phyloP scores from a whole-genome alignment of 441 rosid genomes.

The Aleurites moluccanus region DNA sequence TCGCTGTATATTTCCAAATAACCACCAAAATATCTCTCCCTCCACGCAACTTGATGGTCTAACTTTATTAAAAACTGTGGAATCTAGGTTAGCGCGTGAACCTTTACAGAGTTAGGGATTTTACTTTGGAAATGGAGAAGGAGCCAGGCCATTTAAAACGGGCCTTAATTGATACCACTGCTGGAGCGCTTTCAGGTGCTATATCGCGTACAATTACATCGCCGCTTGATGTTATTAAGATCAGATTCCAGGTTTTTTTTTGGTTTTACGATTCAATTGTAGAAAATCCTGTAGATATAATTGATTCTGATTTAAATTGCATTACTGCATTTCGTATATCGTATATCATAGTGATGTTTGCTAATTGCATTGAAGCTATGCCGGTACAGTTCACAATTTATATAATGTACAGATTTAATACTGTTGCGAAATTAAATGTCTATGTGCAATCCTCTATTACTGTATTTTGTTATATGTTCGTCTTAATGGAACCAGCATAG shows the following conservation, averaged over 20 bases:
- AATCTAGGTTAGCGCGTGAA: background rate
- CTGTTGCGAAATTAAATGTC: background rate
- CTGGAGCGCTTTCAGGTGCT: slow-evolving; percentile 83
- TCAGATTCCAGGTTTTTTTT: slow-evolving; percentile 77
- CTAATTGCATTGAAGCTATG: background rate
- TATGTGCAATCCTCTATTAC: background rate
- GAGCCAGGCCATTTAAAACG: slow-evolving; percentile 75
- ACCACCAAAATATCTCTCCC: too few species aligned
- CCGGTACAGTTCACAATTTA: background rate
- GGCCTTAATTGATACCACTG: slow-evolving; percentile 59
- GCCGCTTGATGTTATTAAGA: slow-evolving; percentile 98
- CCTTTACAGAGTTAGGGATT: background rate
- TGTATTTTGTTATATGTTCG: too few species aligned
- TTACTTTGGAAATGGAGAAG: slow-evolving; percentile 45
- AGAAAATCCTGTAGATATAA: background rate
- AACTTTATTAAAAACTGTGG: background rate
- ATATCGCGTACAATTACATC: slow-evolving; percentile 87
- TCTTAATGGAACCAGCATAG: background rate
- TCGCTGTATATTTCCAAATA: too few species aligned
- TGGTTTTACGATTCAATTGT: background rate
- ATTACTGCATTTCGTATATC: background rate
- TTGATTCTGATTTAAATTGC: background rate
- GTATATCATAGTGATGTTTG: background rate
- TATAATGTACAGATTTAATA: background rate
- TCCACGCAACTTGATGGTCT: too few species aligned